A percentile compares a stretch with the other conserved stretches of the same genome.
phyloP scores from a whole-genome alignment of 805 yeast species.

The Cephaloascus albidus region DNA sequence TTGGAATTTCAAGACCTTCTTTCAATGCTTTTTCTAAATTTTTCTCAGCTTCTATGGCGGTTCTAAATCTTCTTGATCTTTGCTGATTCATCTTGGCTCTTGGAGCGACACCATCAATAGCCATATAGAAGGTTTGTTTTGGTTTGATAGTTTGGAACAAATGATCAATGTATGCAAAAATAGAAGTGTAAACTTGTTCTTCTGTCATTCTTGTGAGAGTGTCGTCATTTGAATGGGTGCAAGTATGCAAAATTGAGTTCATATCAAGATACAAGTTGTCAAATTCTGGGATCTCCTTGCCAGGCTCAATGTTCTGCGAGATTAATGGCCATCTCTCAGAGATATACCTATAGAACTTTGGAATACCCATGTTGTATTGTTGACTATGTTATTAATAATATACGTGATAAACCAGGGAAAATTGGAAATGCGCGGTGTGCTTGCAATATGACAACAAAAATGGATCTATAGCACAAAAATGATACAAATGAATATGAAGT shows the following conservation, averaged over 20 bases:
- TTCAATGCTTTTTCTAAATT: constrained; percentile 64
- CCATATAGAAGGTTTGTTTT: constrained; percentile 82
- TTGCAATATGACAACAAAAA: too few species aligned
- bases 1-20: constrained; percentile 67
- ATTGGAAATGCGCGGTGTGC: too few species aligned
- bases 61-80: constrained; percentile 88
- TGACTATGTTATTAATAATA: too few species aligned
- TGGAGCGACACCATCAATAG: constrained; percentile 98
- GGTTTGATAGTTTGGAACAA: constrained; percentile 84
- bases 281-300: constrained; percentile 79
- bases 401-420: too few species aligned
- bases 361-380: constrained; percentile 71
- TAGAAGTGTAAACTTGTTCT: constrained; percentile 87
- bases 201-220: constrained; percentile 64
- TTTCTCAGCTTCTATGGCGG: constrained; percentile 88
- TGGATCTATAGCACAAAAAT: too few species aligned
- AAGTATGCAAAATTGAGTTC: constrained; percentile 92
- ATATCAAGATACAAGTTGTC: constrained; percentile 93
- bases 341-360: constrained; percentile 92
- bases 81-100: constrained; percentile 98
- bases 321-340: constrained; percentile 99
- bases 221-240: constrained; percentile 77
- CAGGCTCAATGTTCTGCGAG: constrained; percentile 70
- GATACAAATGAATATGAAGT: too few species aligned
- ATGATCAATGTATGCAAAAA: constrained; percentile 91